Percentiles rank a stretch among this genome's conserved stretches.
These are phyloP conservation scores for Kuraishia borneana DNA, from an alignment of 805 yeast species.

Conservation along the genomic window DNA sequence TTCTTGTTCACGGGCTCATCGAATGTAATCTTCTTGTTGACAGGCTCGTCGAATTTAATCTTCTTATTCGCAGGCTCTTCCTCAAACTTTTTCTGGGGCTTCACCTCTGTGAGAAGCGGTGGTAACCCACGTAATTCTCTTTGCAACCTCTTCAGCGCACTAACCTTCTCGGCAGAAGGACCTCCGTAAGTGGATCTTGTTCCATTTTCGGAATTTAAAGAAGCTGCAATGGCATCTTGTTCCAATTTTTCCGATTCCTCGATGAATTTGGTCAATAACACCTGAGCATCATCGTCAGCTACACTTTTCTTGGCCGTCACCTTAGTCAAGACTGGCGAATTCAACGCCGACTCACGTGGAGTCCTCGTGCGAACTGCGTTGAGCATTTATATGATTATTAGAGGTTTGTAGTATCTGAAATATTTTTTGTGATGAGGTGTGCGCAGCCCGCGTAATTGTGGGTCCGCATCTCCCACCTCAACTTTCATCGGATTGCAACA, in stretches of 20 bases:
- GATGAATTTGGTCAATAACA: conserved; percentile 13
- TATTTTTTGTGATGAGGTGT: not conserved
- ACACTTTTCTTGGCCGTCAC: conserved; percentile 11
- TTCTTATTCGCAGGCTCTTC: conserved; percentile 7
- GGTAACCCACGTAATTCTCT: conserved; percentile 25
- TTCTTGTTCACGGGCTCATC: conserved; percentile 9
- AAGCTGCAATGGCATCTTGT: conserved; percentile 3
- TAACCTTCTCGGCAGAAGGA: conserved; percentile 14
- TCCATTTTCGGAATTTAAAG: conserved; percentile 4
- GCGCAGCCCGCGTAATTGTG: no score
- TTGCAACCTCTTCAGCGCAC: conserved; percentile 23
- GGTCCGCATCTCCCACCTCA: no score
- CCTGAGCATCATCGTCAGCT: conserved; percentile 12
- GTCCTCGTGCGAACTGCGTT: not conserved
- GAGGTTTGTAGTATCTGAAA: not conserved
- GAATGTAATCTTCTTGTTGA: conserved; percentile 5
- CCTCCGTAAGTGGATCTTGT: conserved; percentile 10
- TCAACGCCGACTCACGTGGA: conserved; percentile 25
- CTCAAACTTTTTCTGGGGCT: not conserved
- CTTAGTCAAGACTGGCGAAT: conserved; percentile 32
- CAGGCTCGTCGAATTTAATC: conserved; percentile 8
- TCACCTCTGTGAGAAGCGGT: conserved; percentile 18
- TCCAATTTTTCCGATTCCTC: conserved; percentile 11
- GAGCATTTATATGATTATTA: not conserved
- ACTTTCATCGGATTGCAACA: no score